Evolutionary conservation across 1,284 basidiomycete species (phyloP).

Genomic region (Fomes fomentarius): DNA sequence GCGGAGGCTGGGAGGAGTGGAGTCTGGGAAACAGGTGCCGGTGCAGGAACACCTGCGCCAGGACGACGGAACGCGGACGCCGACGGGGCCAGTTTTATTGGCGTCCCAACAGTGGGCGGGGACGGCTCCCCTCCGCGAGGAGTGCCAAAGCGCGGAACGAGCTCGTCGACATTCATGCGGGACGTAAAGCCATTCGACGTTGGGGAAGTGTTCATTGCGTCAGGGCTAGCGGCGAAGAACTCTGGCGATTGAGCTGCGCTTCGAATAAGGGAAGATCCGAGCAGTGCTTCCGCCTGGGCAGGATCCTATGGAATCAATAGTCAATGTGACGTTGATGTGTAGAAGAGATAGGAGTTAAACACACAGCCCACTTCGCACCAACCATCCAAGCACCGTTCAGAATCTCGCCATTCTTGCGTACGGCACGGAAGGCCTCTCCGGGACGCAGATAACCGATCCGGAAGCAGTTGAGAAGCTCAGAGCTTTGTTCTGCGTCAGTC

Average conservation of each 20-base stretch:
- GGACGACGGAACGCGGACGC: slow-evolving; percentile 64
- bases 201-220: slow-evolving; percentile 31
- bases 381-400: slow-evolving; percentile 78
- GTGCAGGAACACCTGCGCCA: slow-evolving; percentile 25
- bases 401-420: slow-evolving; percentile 78
- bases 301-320: slow-evolving; percentile 49
- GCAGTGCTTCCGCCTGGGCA: slow-evolving; percentile 54
- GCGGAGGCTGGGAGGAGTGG: slow-evolving; percentile 11
- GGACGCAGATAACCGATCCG: slow-evolving; percentile 69
- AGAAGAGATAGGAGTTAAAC: slow-evolving; percentile 30
- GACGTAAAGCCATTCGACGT: slow-evolving; percentile 23
- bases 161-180: slow-evolving; percentile 26
- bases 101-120: slow-evolving; percentile 46
- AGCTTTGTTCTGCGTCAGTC: slow-evolving; percentile 65
- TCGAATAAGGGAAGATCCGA: slow-evolving; percentile 44
- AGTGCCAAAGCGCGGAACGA: slow-evolving; percentile 25
- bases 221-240: slow-evolving; percentile 23
- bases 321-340: too few species aligned
- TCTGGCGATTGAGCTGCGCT: slow-evolving; percentile 27
- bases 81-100: slow-evolving; percentile 70
- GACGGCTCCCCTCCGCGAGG: slow-evolving; percentile 18
- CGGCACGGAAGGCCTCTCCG: slow-evolving; percentile 72
- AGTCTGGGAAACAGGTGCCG: slow-evolving; percentile 3
- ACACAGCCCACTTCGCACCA: slow-evolving; percentile 78
- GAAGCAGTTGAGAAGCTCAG: slow-evolving; percentile 72